phyloP scores from a whole-genome alignment of 371 early-diverging fungal genomes.

The Batkoa obscura region DNA sequence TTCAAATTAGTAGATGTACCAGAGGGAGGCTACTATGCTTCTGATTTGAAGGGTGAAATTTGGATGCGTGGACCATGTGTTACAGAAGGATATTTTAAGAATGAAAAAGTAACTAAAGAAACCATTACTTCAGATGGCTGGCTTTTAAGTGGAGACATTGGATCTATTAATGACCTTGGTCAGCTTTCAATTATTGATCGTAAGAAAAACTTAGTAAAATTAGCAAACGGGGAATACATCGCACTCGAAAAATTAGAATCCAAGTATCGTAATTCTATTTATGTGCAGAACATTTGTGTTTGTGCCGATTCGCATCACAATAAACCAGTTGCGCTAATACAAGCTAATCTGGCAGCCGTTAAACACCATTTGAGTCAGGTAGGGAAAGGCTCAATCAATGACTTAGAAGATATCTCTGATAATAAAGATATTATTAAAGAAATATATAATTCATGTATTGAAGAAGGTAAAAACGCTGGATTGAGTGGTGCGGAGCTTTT shows the following conservation, averaged over 20 bases:
- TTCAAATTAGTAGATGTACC: conserved; percentile 78
- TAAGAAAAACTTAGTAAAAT: conserved; percentile 77
- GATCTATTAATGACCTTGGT: conserved; percentile 50
- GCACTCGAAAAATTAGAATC: conserved; percentile 95
- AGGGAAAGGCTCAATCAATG: conserved; percentile 8
- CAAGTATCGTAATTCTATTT: conserved; percentile 58
- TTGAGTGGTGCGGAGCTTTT: conserved; percentile 59
- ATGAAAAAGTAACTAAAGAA: conserved; percentile 51
- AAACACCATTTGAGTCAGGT: conserved; percentile 15
- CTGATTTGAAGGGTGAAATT: conserved; percentile 64
- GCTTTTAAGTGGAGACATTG: conserved; percentile 92
- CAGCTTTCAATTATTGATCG: conserved; percentile 62
- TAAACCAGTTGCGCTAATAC: conserved; percentile 38
- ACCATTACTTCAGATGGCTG: conserved; percentile 70
- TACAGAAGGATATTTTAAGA: conserved; percentile 59
- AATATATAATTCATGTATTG: conserved; percentile 20
- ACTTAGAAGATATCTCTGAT: conserved; percentile 23
- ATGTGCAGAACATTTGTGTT: conserved; percentile 67
- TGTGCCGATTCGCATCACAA: conserved; percentile 53
- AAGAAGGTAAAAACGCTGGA: conserved; percentile 27
- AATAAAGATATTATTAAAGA: conserved; percentile 18
- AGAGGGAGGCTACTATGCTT: conserved; percentile 51
- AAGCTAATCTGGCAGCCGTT: conserved; percentile 17
- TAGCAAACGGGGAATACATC: conserved; percentile 89
- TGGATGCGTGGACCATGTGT: conserved; percentile 68